Conservation (phyloP, 1,284 basidiomycete species). For the Somion occarium region DNA sequence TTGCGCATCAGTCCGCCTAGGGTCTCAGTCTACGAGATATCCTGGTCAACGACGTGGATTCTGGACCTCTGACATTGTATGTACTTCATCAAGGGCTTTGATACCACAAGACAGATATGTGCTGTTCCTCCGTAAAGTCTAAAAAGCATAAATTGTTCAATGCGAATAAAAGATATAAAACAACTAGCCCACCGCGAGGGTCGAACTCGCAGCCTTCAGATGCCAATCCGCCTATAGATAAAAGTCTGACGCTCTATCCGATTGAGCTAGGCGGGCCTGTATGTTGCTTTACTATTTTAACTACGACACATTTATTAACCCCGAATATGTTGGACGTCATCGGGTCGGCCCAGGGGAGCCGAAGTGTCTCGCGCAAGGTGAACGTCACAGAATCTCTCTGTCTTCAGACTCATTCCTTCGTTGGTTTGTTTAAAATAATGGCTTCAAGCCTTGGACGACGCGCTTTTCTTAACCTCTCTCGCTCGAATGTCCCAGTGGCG, state of each 20-base stretch:
- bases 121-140: no score
- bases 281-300: background rate
- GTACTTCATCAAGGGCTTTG: no score
- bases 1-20: no score
- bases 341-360: background rate
- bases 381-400: constrained; percentile 5
- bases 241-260: constrained; percentile 83
- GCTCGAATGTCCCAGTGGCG: constrained; percentile 13
- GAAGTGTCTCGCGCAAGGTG: background rate
- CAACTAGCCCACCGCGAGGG: constrained; percentile 76
- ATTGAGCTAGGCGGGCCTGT: constrained; percentile 77
- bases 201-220: constrained; percentile 86
- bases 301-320: background rate
- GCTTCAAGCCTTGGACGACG: constrained; percentile 22
- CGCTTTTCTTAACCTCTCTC: constrained; percentile 14
- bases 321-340: constrained; percentile 1
- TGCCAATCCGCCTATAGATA: constrained; percentile 27
- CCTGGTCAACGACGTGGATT: no score
- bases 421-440: constrained; percentile 12
- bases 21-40: no score
- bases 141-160: no score
- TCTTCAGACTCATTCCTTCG: constrained; percentile 3
- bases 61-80: no score
- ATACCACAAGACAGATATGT: no score
- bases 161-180: constrained; percentile 12